These are phyloP conservation scores for Morella rubra DNA, from an alignment of 306 rosid genomes.

Conservation along the genomic window DNA sequence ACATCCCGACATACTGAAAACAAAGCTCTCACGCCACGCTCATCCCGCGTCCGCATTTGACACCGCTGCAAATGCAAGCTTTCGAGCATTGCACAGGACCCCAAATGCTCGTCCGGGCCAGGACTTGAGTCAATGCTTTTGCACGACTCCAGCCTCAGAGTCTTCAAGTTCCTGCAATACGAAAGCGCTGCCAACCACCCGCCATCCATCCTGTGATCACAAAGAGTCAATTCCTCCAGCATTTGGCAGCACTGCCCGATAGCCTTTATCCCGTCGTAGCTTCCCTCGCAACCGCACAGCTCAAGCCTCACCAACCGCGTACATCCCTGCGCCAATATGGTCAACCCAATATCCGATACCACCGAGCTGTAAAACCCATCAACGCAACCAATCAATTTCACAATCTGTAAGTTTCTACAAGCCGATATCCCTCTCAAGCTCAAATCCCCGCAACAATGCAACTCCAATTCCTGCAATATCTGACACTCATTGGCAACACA, in stretches of 20 bases:
- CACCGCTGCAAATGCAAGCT: conserved; percentile 65
- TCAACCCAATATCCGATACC: conserved; percentile 79
- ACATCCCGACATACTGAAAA: conserved; percentile 56
- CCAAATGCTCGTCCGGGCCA: conserved; percentile 64
- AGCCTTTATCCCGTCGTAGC: conserved; percentile 89
- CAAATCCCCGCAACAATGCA: conserved; percentile 76
- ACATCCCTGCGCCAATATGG: conserved; percentile 88
- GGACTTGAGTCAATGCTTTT: conserved; percentile 59
- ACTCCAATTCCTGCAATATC: conserved; percentile 73
- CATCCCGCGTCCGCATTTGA: conserved; percentile 50
- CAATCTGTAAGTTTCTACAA: conserved; percentile 62
- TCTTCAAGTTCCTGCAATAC: conserved; percentile 76
- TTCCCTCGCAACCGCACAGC: conserved; percentile 82
- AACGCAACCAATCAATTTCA: conserved; percentile 58
- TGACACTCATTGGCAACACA: conserved; percentile 75
- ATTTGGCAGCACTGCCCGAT: conserved; percentile 84
- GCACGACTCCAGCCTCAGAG: conserved; percentile 62
- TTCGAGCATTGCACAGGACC: conserved; percentile 63
- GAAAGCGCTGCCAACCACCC: conserved; percentile 84
- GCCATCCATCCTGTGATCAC: conserved; percentile 80
- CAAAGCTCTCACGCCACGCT: conserved; percentile 46
- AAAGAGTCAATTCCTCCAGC: conserved; percentile 74
- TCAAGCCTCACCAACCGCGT: conserved; percentile 76
- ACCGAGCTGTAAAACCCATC: conserved; percentile 55
- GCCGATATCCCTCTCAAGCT: conserved; percentile 78